phyloP scores from a whole-genome alignment of 805 yeast genomes.

The Candida caryicola region DNA sequence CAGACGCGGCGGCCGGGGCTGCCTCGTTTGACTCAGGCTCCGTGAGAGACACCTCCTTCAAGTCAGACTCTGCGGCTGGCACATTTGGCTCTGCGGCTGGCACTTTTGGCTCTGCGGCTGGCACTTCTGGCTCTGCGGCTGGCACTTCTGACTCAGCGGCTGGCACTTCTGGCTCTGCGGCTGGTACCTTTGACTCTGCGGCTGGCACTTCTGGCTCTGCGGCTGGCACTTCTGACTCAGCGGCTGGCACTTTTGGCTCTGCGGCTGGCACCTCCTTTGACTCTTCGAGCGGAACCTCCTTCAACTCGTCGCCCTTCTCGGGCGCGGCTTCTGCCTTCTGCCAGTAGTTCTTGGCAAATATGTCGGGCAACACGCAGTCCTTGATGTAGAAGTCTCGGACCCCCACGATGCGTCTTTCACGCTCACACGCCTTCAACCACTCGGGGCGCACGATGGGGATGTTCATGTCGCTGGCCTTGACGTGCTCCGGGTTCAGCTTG shows the following conservation, averaged over 20 bases:
- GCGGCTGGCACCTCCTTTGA: neutral
- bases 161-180: conserved; percentile 1
- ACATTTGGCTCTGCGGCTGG: too few species aligned
- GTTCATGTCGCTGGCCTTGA: conserved; percentile 77
- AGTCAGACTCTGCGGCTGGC: too few species aligned
- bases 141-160: neutral
- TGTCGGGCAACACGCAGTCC: conserved; percentile 45
- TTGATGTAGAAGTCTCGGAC: conserved; percentile 82
- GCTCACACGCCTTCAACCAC: conserved; percentile 92
- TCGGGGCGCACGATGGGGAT: conserved; percentile 95
- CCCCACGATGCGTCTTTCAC: conserved; percentile 86
- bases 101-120: too few species aligned
- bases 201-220: neutral
- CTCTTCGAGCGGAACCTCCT: neutral
- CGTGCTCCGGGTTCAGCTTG: conserved; percentile 64
- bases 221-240: neutral
- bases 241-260: neutral
- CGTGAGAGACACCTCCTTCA: too few species aligned
- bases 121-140: neutral
- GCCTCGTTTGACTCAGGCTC: too few species aligned
- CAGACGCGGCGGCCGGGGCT: too few species aligned
- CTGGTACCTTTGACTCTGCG: neutral
- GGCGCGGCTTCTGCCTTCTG: conserved; percentile 6
- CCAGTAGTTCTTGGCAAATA: conserved; percentile 44
- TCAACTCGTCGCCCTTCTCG: neutral